Percentiles rank a stretch among this genome's conserved stretches.
phyloP scores from a whole-genome alignment of 495 filamentous ascomycete species.

The Trichoderma reesei region DNA sequence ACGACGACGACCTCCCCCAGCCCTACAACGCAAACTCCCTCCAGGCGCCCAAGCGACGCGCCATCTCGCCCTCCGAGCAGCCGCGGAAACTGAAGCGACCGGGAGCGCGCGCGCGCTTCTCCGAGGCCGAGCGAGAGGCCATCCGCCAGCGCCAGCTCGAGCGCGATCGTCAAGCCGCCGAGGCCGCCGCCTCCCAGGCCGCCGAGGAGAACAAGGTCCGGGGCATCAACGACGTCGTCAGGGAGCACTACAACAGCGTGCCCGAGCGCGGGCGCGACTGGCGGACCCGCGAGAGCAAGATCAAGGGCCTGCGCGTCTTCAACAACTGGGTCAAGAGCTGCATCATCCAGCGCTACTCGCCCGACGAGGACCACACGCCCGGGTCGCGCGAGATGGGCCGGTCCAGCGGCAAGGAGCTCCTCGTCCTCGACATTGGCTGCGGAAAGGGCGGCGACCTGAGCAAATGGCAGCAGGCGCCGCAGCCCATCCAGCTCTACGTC shows the following conservation, averaged over 20 bases:
- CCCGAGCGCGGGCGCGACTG: slow-evolving; percentile 86
- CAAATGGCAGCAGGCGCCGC: slow-evolving; percentile 89
- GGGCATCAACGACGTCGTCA: slow-evolving; percentile 74
- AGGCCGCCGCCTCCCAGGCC: slow-evolving; percentile 35
- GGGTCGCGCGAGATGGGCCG: slow-evolving; percentile 45
- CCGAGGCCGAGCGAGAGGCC: slow-evolving; percentile 56
- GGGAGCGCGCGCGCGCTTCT: slow-evolving; percentile 69
- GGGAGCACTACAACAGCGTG: slow-evolving; percentile 93
- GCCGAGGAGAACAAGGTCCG: slow-evolving; percentile 11
- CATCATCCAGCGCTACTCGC: slow-evolving; percentile 92
- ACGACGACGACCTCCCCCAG: slow-evolving; percentile 37
- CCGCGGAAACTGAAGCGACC: slow-evolving; percentile 77
- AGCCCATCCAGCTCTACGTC: slow-evolving; percentile 78
- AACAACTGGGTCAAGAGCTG: slow-evolving; percentile 99
- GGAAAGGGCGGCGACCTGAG: slow-evolving; percentile 92
- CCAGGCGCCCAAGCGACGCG: slow-evolving; percentile 42
- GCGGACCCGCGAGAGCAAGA: slow-evolving; percentile 84
- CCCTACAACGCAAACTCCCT: slow-evolving; percentile 47
- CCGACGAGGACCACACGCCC: slow-evolving; percentile 56
- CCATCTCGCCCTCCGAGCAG: slow-evolving; percentile 26
- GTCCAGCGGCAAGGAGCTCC: slow-evolving; percentile 44
- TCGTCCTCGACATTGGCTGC: slow-evolving; percentile 89
- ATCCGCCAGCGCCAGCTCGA: slow-evolving; percentile 57
- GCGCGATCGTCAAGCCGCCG: slow-evolving; percentile 49
- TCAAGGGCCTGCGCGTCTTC: slow-evolving; percentile 87